phyloP scores from a whole-genome alignment of 1,139 yeast genomes.

The Saccharomyces hybrid region DNA sequence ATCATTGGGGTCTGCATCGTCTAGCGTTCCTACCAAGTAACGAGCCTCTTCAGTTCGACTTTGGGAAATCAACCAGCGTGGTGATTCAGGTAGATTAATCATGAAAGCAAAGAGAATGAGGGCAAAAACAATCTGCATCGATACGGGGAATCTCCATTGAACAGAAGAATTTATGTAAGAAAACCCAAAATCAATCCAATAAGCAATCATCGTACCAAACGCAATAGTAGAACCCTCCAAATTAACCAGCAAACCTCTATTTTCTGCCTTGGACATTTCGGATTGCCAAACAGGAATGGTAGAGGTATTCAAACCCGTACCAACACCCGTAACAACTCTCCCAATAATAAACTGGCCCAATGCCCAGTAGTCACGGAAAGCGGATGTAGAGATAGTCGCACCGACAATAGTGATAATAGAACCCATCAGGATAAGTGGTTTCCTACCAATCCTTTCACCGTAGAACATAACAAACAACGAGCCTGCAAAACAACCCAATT shows the following conservation, averaged over 20 bases:
- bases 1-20: constrained; percentile 33
- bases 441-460: constrained; percentile 64
- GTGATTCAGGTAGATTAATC: constrained; percentile 54
- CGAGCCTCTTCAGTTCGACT: constrained; percentile 46
- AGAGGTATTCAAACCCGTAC: constrained; percentile 72
- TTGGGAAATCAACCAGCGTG: constrained; percentile 61
- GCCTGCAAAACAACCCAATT: constrained; percentile 71
- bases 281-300: constrained; percentile 80
- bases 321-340: constrained; percentile 69
- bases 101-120: constrained; percentile 30
- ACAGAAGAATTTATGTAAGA: constrained; percentile 48
- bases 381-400: constrained; percentile 52
- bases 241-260: constrained; percentile 64
- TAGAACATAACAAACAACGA: constrained; percentile 54
- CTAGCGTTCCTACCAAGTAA: constrained; percentile 26
- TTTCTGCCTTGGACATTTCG: constrained; percentile 63
- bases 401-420: constrained; percentile 55
- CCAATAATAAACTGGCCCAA: constrained; percentile 68
- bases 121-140: constrained; percentile 40
- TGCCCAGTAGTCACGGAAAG: constrained; percentile 42
- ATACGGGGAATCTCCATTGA: constrained; percentile 44
- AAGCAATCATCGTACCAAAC: constrained; percentile 62
- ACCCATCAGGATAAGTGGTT: constrained; percentile 54
- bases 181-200: constrained; percentile 73
- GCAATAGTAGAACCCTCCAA: constrained; percentile 68